Conservation (phyloP, 768 basidiomycete species). For the Tricholoma terreum region DNA sequence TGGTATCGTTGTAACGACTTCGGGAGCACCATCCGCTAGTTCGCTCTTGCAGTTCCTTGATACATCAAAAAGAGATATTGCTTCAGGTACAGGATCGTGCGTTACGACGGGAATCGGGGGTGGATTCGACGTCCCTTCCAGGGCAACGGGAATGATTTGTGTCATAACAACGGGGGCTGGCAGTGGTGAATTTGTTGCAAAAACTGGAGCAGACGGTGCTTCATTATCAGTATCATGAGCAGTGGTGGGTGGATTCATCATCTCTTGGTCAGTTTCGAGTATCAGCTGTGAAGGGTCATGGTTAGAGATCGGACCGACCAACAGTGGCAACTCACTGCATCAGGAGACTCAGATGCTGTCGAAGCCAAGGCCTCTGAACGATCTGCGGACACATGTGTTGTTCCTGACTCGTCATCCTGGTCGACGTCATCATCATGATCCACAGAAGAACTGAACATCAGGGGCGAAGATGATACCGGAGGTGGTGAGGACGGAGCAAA, state of each 20-base stretch:
- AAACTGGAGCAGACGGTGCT: not conserved
- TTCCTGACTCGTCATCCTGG: not conserved
- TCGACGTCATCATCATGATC: not conserved
- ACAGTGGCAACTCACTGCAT: not conserved
- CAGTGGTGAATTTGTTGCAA: not conserved
- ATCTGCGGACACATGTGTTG: not conserved
- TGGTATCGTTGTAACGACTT: not conserved
- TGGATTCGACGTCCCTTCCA: not conserved
- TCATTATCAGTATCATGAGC: not conserved
- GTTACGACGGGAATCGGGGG: too few relatives aligned
- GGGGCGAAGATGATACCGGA: constrained; percentile 15
- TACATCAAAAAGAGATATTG: not conserved
- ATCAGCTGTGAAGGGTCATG: not conserved
- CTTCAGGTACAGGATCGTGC: not conserved
- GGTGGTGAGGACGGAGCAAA: constrained; percentile 16
- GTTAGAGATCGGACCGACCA: not conserved
- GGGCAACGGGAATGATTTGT: not conserved
- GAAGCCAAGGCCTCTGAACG: not conserved
- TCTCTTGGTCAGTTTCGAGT: not conserved
- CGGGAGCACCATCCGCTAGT: not conserved
- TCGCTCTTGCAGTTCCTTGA: not conserved
- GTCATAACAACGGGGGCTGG: not conserved
- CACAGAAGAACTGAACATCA: constrained; percentile 4
- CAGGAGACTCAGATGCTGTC: not conserved
- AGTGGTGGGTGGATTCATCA: not conserved